These are phyloP conservation scores for Nemania serpens DNA, from an alignment of 2,329 filamentous ascomycete genomes.

Conservation along the genomic window DNA sequence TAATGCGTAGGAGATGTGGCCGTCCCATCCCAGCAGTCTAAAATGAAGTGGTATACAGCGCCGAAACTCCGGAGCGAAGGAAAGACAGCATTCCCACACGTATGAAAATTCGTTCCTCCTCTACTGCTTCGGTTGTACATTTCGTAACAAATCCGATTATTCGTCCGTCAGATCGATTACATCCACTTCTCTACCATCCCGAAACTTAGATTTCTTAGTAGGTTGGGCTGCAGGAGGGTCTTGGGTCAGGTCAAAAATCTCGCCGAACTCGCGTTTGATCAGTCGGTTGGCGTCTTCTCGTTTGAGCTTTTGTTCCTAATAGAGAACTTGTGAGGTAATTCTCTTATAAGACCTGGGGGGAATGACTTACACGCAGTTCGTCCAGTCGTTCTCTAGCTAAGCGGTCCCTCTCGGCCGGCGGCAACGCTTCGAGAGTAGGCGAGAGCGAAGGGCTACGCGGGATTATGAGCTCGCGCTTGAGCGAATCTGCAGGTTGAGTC, in stretches of 20 bases:
- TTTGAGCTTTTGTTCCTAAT: conserved; percentile 29
- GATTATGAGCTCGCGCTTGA: conserved; percentile 41
- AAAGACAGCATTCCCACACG: background rate
- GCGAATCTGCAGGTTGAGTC: conserved; percentile 33
- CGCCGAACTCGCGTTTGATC: conserved; percentile 38
- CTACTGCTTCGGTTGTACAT: too few relatives aligned
- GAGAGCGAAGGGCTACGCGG: conserved; percentile 34
- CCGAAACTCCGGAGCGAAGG: conserved; percentile 6
- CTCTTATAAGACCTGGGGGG: background rate
- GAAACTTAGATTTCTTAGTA: conserved; percentile 25
- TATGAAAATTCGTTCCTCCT: too few relatives aligned
- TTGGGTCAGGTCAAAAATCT: conserved; percentile 37
- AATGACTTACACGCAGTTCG: conserved; percentile 36
- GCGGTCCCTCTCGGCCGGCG: conserved; percentile 34
- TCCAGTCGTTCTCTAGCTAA: conserved; percentile 40
- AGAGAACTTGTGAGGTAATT: background rate
- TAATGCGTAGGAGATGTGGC: too few relatives aligned
- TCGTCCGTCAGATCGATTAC: conserved; percentile 36
- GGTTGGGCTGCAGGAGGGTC: conserved; percentile 17
- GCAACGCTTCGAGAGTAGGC: conserved; percentile 30
- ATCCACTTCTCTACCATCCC: conserved; percentile 22
- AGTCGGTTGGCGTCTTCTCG: conserved; percentile 1
- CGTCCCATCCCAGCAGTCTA: background rate
- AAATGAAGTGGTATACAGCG: conserved; percentile 14
- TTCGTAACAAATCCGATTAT: conserved; percentile 2